Evolutionary conservation across 306 rosid genomes (phyloP), one percentile per base, ranked within the genome.

Genomic region (Vigna angularis): DNA sequence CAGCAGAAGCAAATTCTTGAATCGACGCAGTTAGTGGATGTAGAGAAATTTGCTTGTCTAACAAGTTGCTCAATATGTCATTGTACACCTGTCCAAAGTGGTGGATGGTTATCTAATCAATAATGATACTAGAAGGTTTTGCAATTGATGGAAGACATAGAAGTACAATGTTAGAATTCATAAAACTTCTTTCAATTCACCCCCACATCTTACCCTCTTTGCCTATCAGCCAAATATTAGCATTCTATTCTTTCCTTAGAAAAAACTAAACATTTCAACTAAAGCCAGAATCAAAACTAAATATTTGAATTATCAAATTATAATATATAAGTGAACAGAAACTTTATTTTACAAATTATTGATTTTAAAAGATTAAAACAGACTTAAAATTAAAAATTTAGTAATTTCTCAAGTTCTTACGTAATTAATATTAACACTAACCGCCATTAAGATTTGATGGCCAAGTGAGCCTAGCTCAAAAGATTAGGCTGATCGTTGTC

Each of bases 1-100:
- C 94, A 9, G 91, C 88, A 55, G 76, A 70, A 53, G 81, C 73
- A 80, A 91, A 82, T 71, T 91, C 94, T 73, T 85, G 78, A 57
- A 90, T 85, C 3, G 97, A 84, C 22, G 73, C 36, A 17, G 58
- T 78, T 42, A 92, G 80, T 1, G 91, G 85, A 30, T 75, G 52
- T 50, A 92, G 63, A 51, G 85, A 80, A 24, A 85, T 51, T 62
- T 16, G 62, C 49, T 68, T 73, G 30, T 81, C 81, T 80, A 88
- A 51, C 59, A 84, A 14, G 59, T 72, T 86, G 79, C 84, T 84
- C 86, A 87, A 76, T 55, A 28, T 65, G 78, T 77, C 87, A 24
- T 47, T 59, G 24, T 90, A 84, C 4, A 42, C 70, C 97, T 92
- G 84, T 49, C 18, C 59, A 72, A 57, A 59, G 66, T 14, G 30